Base-by-base conservation (phyloP, 805 yeast genomes). In the Lipomyces kockii region DNA sequence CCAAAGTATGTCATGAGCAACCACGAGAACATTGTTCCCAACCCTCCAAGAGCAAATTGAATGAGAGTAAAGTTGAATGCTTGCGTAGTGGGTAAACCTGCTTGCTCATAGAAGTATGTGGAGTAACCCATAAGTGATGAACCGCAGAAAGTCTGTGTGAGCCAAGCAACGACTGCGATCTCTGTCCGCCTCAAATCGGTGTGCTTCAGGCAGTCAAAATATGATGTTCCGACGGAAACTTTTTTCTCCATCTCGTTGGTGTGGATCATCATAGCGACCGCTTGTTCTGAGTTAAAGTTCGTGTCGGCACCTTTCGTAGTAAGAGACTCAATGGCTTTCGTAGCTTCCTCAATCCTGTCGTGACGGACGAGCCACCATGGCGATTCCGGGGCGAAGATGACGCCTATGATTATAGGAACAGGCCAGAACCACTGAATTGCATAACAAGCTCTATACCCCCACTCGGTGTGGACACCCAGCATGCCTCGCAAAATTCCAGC, bases 381-480 rank as follows among this genome's bases (percentile, higher is more conserved):
- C 14, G 70, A 67, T 34, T 67, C 70, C 0, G 78, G 78, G 63
- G 89, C 89, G 54, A 86, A 84, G 17, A 66, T 69, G n/a, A 71
- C 62, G 17, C 62, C 71, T 3, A 83, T 74, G 37, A 81, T 71
- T 32, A 86, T 74, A 51, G 86, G 86, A 11, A 81, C 74, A 12
- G 87, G 84, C 88, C 88, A 86, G 5, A 81, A 75, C 89, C 89
- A 86, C 76, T 86, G 90, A 11, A 86, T 66, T 2, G 86, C 88
- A 74, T 84, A 85, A 9, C 89, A 89, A 52, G 84, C 78, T 64
- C 81, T 79, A 75, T 84, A 87, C 6, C 86, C 82, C 79, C 80
- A 72, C 25, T 79, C 73, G 43, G 77, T 72, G 1, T 70, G 64
- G 66, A 71, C 67, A 35, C 61, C 37, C 68, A 68, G 69, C 61